Evolutionary conservation across 441 rosid species (phyloP).

Genomic region (Gossypium schwendimanii): DNA sequence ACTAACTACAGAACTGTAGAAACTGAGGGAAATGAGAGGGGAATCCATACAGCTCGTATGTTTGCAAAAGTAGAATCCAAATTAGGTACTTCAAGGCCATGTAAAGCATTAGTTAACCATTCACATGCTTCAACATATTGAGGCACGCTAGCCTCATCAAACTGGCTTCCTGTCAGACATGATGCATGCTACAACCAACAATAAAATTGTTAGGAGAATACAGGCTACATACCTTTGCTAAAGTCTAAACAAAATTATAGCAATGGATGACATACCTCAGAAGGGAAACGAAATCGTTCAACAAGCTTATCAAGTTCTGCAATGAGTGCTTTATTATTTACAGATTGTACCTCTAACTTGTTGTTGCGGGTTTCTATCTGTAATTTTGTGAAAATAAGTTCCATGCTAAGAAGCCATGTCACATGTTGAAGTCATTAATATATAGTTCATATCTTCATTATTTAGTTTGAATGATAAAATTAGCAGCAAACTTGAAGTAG

Average conservation of each 20-base stretch:
- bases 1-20: conserved; percentile 2
- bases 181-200: conserved; percentile 64
- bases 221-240: conserved; percentile 5
- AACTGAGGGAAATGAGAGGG: conserved; percentile 7
- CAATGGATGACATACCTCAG: conserved; percentile 52
- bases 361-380: conserved; percentile 98
- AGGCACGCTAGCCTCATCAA: conserved; percentile 87
- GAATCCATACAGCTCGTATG: conserved; percentile 71
- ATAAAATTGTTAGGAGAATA: conserved; percentile 18
- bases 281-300: conserved; percentile 72
- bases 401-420: conserved; percentile 5
- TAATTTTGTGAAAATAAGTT: conserved; percentile 25
- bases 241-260: conserved; percentile 9
- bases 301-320: conserved; percentile 92
- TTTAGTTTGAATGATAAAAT: conserved; percentile 1
- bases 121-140: conserved; percentile 95
- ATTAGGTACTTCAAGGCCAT: conserved; percentile 75
- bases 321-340: conserved; percentile 81
- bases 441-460: background rate
- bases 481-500: background rate
- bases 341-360: conserved; percentile 95
- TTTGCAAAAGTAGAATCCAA: conserved; percentile 70
- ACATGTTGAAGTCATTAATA: background rate
- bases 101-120: conserved; percentile 81
- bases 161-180: conserved; percentile 74